Percentiles rank a stretch among this genome's conserved stretches.
Conservation (phyloP, 352 stramenopile genomes). For the Phytophthora sojae region DNA sequence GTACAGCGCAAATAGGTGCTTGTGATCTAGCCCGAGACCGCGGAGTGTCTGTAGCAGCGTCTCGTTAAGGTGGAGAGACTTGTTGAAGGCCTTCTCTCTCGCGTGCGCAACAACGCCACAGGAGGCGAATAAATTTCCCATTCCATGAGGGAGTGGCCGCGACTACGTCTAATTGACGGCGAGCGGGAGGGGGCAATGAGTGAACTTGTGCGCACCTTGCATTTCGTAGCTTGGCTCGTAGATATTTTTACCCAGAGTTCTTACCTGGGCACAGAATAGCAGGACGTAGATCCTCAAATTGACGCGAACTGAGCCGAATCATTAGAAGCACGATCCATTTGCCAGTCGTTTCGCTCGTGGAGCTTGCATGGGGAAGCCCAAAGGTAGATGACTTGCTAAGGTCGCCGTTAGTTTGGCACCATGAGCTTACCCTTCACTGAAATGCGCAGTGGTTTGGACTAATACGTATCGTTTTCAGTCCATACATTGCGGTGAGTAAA, state of each 20-base stretch:
- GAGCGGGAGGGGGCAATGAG: neutral
- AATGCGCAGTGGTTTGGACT: no score
- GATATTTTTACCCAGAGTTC: constrained; percentile 11
- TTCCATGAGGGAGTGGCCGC: constrained; percentile 28
- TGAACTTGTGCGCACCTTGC: neutral
- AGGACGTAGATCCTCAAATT: neutral
- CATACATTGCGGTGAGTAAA: no score
- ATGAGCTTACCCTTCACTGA: no score
- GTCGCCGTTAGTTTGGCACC: no score
- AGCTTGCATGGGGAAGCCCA: no score
- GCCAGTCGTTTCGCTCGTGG: no score
- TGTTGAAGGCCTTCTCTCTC: constrained; percentile 43
- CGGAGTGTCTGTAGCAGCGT: constrained; percentile 46
- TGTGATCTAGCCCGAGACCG: constrained; percentile 53
- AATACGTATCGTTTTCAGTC: no score
- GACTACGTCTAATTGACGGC: neutral
- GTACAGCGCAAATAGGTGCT: constrained; percentile 55
- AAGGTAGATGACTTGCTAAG: no score
- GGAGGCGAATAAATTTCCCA: constrained; percentile 31
- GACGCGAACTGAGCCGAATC: no score
- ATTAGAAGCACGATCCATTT: no score
- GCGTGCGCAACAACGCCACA: constrained; percentile 12
- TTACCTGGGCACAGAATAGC: constrained; percentile 6
- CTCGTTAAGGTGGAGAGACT: constrained; percentile 42
- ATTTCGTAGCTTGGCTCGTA: neutral